phyloP scores from a whole-genome alignment of 2,329 filamentous ascomycete species.

The Aspergillus pseudoglaucus region DNA sequence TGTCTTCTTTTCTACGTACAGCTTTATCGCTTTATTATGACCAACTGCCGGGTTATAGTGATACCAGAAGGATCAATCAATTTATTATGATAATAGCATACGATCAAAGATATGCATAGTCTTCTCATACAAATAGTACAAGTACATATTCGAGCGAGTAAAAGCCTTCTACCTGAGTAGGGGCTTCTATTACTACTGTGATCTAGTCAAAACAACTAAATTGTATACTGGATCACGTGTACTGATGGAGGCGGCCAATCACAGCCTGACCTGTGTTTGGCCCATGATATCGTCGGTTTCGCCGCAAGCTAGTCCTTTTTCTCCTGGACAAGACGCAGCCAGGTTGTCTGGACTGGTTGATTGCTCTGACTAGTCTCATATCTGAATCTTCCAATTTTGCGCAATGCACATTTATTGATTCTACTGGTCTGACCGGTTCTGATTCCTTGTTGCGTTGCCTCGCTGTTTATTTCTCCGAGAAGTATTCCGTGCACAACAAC shows the following conservation, averaged over 20 bases:
- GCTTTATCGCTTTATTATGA: background rate
- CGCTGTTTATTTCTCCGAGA: slow-evolving; percentile 1
- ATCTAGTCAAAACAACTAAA: too few species aligned
- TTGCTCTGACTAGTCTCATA: background rate
- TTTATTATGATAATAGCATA: background rate
- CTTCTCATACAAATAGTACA: too few species aligned
- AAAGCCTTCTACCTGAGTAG: too few species aligned
- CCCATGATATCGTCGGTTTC: background rate
- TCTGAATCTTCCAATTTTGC: background rate
- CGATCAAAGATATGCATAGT: too few species aligned
- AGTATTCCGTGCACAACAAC: background rate
- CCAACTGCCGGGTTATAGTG: background rate
- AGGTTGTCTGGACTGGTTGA: background rate
- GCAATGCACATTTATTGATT: background rate
- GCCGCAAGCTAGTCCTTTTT: background rate
- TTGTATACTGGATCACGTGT: background rate
- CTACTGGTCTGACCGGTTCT: background rate
- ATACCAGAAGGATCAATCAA: background rate
- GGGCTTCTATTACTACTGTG: too few species aligned
- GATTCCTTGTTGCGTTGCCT: too few species aligned
- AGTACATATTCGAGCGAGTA: too few species aligned
- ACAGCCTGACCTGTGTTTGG: background rate
- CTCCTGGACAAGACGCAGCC: background rate
- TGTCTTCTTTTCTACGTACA: background rate
- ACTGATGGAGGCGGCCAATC: background rate